Conservation (phyloP, 225 moss, liverwort and hornwort genomes). For the Lunularia cruciata region DNA sequence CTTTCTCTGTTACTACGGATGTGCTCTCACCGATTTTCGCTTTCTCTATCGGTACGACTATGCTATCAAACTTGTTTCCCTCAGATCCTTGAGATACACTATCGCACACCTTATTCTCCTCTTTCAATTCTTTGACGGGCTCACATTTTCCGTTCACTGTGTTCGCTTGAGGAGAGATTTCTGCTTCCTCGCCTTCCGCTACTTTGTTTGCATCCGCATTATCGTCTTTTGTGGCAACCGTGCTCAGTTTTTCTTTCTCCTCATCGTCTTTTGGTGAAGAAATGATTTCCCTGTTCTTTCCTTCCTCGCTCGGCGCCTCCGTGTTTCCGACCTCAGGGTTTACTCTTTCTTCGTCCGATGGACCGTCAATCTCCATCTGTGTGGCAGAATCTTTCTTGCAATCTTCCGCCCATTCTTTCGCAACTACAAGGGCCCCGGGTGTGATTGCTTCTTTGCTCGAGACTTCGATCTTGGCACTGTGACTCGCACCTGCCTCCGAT, state of each 20-base stretch:
- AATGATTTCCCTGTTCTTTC: neutral
- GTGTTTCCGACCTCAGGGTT: neutral
- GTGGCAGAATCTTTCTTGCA: constrained; percentile 1
- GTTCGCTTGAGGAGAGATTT: constrained; percentile 11
- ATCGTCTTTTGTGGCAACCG: neutral
- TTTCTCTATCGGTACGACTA: neutral
- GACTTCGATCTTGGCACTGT: constrained; percentile 2
- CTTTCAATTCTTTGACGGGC: neutral
- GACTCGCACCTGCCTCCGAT: neutral
- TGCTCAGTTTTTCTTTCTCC: neutral
- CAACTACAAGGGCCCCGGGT: neutral
- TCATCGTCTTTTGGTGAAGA: neutral
- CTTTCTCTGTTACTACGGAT: constrained; percentile 2
- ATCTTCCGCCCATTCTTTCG: neutral
- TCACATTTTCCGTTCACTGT: neutral
- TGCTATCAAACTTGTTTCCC: neutral
- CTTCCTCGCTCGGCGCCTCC: neutral
- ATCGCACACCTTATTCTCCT: neutral
- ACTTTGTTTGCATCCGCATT: neutral
- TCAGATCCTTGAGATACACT: neutral
- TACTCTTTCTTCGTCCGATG: neutral
- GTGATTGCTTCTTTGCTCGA: neutral
- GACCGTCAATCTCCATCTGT: neutral
- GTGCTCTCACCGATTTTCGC: neutral
- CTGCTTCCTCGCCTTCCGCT: neutral